These are phyloP conservation scores for Parmelia sp. DNA, from an alignment of 495 filamentous ascomycete genomes.

Conservation along the genomic window DNA sequence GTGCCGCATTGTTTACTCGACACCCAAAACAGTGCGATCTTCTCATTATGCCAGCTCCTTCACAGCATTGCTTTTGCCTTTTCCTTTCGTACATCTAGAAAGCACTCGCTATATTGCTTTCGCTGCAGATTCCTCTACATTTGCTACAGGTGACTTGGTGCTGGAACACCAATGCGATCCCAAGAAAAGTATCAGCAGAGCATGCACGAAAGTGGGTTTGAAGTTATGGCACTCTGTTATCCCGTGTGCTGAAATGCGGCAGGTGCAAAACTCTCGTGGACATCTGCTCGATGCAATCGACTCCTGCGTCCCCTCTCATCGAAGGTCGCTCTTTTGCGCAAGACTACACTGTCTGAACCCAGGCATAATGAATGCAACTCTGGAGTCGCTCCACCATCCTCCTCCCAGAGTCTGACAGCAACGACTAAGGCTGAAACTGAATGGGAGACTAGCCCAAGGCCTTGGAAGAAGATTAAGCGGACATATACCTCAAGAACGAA, in stretches of 20 bases:
- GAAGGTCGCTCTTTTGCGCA: slow-evolving; percentile 46
- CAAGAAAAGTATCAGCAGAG: neutral
- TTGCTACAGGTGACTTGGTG: neutral
- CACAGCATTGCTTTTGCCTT: slow-evolving; percentile 14
- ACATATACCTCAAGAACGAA: slow-evolving; percentile 32
- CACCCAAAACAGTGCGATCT: neutral
- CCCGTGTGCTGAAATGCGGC: neutral
- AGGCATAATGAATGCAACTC: slow-evolving; percentile 2
- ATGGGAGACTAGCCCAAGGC: slow-evolving; percentile 25
- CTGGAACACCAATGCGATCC: neutral
- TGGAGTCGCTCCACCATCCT: neutral
- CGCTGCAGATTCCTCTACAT: neutral
- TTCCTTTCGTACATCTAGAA: slow-evolving; percentile 2
- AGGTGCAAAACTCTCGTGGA: slow-evolving; percentile 39
- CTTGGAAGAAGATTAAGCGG: slow-evolving; percentile 28
- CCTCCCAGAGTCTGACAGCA: neutral
- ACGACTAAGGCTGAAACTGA: slow-evolving; percentile 13
- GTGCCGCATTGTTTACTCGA: slow-evolving; percentile 13
- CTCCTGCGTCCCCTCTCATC: slow-evolving; percentile 50
- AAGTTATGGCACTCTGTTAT: too few species aligned
- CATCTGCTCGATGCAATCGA: slow-evolving; percentile 49
- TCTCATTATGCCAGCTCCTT: neutral
- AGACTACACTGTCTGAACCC: slow-evolving; percentile 25
- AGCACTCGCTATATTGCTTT: slow-evolving; percentile 2
- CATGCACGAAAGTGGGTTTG: neutral